phyloP scores from a whole-genome alignment of 2,329 filamentous ascomycete genomes.

The Alternaria atra region DNA sequence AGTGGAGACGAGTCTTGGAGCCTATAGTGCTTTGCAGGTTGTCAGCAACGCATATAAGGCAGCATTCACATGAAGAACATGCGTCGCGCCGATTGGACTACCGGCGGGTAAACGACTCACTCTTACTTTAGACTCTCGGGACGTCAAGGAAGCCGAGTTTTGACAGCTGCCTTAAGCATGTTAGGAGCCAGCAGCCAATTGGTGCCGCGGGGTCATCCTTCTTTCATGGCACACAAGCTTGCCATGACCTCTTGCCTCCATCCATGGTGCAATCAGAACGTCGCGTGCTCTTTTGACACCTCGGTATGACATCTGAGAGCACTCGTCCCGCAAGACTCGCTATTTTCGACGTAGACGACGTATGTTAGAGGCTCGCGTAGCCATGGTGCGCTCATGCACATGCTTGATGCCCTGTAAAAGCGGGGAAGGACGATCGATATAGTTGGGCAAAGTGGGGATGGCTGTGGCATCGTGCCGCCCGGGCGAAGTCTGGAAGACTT shows the following conservation, averaged over 20 bases:
- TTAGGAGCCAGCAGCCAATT: neutral
- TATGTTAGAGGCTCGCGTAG: slow-evolving; percentile 5
- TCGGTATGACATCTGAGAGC: slow-evolving; percentile 15
- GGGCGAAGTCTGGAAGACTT: slow-evolving; percentile 16
- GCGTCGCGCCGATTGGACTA: neutral
- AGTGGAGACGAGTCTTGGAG: neutral
- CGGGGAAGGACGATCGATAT: slow-evolving; percentile 22
- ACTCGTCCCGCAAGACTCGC: slow-evolving; percentile 4
- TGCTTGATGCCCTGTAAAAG: slow-evolving; percentile 15
- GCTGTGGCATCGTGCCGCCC: neutral
- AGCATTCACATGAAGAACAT: slow-evolving; percentile 9
- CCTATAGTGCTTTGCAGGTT: neutral
- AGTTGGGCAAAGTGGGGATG: slow-evolving; percentile 7
- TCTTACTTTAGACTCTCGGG: slow-evolving; percentile 1
- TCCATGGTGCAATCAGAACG: neutral
- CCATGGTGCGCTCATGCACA: slow-evolving; percentile 1
- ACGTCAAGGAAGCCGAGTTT: slow-evolving; percentile 8
- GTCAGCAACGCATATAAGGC: slow-evolving; percentile 13
- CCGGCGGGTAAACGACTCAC: neutral
- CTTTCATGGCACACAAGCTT: neutral
- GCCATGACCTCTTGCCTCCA: neutral
- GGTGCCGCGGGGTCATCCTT: neutral
- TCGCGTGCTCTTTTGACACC: slow-evolving; percentile 10
- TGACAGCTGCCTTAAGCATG: neutral
- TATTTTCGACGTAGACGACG: slow-evolving; percentile 4